Conservation (phyloP, 805 yeast genomes). For the Candida anglica region DNA sequence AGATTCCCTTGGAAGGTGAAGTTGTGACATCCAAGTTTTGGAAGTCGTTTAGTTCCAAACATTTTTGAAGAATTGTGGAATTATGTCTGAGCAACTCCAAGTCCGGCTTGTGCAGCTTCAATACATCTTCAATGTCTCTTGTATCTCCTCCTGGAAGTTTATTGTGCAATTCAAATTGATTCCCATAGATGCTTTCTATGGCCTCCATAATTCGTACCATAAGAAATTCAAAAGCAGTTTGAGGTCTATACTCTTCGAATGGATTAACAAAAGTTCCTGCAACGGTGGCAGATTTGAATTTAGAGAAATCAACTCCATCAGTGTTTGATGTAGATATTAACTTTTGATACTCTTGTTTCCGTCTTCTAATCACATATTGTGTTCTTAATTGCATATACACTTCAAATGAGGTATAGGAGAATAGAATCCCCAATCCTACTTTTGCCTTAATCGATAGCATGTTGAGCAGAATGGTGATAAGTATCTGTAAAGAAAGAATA, state of each 20-base stretch:
- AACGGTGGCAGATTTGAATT: slow-evolving; percentile 38
- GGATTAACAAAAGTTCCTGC: slow-evolving; percentile 88
- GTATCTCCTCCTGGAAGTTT: slow-evolving; percentile 46
- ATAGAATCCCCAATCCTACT: slow-evolving; percentile 39
- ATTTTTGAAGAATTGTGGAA: slow-evolving; percentile 23
- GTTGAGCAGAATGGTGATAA: too few relatives aligned
- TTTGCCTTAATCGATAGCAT: slow-evolving; percentile 27
- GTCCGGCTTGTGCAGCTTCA: slow-evolving; percentile 63
- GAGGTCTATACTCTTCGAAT: slow-evolving; percentile 84
- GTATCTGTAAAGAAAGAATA: too few relatives aligned
- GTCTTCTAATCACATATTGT: slow-evolving; percentile 45
- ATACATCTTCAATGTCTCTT: slow-evolving; percentile 45
- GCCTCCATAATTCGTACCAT: slow-evolving; percentile 69
- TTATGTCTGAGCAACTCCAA: slow-evolving; percentile 39
- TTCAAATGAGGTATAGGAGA: slow-evolving; percentile 63
- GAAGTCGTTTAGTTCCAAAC: slow-evolving; percentile 17
- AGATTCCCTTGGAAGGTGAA: slow-evolving; percentile 3
- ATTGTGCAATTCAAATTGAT: slow-evolving; percentile 31
- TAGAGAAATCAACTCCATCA: slow-evolving; percentile 13
- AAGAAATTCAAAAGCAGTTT: slow-evolving; percentile 82
- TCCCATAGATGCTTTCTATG: slow-evolving; percentile 50
- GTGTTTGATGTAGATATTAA: slow-evolving; percentile 12
- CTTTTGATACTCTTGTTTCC: slow-evolving; percentile 29
- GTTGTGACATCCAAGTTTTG: slow-evolving; percentile 7
- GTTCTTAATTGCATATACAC: slow-evolving; percentile 56